These are phyloP conservation scores for Curvularia lunata DNA, from an alignment of 2,329 filamentous ascomycete genomes.

Conservation along the genomic window DNA sequence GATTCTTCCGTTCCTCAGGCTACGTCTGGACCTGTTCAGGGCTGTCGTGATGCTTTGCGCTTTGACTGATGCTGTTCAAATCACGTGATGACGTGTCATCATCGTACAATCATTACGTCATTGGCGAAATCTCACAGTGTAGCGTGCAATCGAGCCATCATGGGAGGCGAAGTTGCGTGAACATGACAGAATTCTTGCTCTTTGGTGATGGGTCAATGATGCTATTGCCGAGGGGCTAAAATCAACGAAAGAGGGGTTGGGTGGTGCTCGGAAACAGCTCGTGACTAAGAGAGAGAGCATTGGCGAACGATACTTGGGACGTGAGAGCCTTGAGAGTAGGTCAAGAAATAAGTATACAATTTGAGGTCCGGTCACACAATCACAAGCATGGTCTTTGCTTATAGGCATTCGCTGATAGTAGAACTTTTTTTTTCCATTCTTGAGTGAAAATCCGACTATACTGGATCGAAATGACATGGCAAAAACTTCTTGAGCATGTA, in stretches of 20 bases:
- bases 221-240: background rate
- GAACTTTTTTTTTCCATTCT: background rate
- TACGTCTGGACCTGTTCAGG: background rate
- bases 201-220: background rate
- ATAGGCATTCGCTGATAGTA: background rate
- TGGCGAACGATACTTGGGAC: background rate
- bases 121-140: background rate
- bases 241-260: background rate
- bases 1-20: background rate
- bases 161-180: background rate
- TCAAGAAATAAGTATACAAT: background rate
- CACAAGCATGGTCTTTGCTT: background rate
- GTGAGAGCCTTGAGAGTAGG: background rate
- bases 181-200: background rate
- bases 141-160: background rate
- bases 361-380: background rate
- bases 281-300: background rate
- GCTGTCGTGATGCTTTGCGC: background rate
- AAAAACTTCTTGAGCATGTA: background rate
- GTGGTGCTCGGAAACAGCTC: background rate
- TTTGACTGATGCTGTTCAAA: background rate
- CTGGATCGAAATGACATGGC: background rate
- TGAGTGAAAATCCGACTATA: background rate
- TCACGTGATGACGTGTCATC: conserved; percentile 19
- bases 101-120: conserved; percentile 12